Conservation (phyloP, 1,139 yeast species). For the Spencermartinsiella ligniputridi region DNA sequence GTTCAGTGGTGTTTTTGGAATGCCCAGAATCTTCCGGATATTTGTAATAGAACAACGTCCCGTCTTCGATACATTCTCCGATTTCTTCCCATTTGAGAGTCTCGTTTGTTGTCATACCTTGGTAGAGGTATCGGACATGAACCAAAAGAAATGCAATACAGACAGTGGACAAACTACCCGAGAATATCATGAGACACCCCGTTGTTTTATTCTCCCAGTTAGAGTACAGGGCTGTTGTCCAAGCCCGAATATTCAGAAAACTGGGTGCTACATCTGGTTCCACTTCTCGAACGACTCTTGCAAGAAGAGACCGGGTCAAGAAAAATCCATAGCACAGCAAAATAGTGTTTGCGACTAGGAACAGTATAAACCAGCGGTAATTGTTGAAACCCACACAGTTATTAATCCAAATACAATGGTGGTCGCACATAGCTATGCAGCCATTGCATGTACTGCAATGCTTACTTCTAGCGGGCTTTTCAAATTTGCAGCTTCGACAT, state of each 20-base stretch:
- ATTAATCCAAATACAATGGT: constrained; percentile 94
- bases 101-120: constrained; percentile 93
- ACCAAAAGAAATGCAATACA: constrained; percentile 57
- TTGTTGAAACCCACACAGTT: constrained; percentile 83
- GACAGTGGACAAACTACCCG: constrained; percentile 7
- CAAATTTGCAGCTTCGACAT: constrained; percentile 58
- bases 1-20: constrained; percentile 16
- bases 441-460: constrained; percentile 73
- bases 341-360: constrained; percentile 51
- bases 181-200: constrained; percentile 5
- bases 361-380: constrained; percentile 63
- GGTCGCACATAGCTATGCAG: constrained; percentile 74
- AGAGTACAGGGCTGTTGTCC: constrained; percentile 4
- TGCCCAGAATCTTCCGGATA: constrained; percentile 12
- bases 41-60: constrained; percentile 37
- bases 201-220: not conserved
- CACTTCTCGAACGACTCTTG: constrained; percentile 10
- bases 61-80: constrained; percentile 53
- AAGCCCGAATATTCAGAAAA: constrained; percentile 3
- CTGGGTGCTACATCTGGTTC: not conserved
- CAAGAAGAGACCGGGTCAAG: constrained; percentile 38
- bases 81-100: constrained; percentile 77
- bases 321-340: constrained; percentile 60
- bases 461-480: constrained; percentile 82
- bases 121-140: constrained; percentile 58